Evolutionary conservation across 2,329 filamentous ascomycete genomes (phyloP), one percentile per base, ranked within the genome.

Genomic region (Colletotrichum tofieldiae): DNA sequence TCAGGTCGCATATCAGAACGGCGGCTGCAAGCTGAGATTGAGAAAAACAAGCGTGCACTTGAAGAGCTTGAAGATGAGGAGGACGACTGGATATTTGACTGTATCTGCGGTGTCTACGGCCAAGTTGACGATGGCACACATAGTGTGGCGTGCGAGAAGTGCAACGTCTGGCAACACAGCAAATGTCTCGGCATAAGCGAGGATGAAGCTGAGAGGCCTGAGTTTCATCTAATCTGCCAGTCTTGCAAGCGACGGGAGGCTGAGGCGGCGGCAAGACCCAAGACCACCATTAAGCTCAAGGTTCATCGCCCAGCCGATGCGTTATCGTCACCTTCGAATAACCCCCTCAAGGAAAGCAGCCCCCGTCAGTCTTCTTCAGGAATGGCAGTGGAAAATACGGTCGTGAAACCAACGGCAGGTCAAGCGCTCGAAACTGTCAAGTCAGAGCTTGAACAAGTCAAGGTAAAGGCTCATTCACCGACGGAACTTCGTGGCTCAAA

Each of bases 81-180:
- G 75, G 93, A 94, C 16, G 91, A 95, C 63, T 98, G 96, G 96
- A 89, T 94, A 49, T 99, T 99, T 77, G 96, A 99, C 80, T 99
- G 96, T 80, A 89, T 94, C 35, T 99, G 96, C 80, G 96, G 96
- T 35, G 88, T 95, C 29, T 92, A 98, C 81, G 96, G 96, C 29
- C 93, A 97, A 77, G 94, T 98, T 71, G 96, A 99, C 77, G 96
- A 98, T 80, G 96, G 96, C 45, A 93, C 94, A 9, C 95, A 98
- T 79, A 98, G 95, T 80, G 92, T 99, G 75, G 93, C 95, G 37
- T 99, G 96, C 82, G 96, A 99, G 79, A 92, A 88, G 76, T 99
- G 96, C 85, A 97, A 93, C 79, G 92, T 97, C 59, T 99, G 96
- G 96, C 96, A 98, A 80, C 96, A 99, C 79, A 97, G 95, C 86